These are phyloP conservation scores for Anethum foeniculum DNA, from an alignment of 140 eudicot genomes.

Conservation along the genomic window DNA sequence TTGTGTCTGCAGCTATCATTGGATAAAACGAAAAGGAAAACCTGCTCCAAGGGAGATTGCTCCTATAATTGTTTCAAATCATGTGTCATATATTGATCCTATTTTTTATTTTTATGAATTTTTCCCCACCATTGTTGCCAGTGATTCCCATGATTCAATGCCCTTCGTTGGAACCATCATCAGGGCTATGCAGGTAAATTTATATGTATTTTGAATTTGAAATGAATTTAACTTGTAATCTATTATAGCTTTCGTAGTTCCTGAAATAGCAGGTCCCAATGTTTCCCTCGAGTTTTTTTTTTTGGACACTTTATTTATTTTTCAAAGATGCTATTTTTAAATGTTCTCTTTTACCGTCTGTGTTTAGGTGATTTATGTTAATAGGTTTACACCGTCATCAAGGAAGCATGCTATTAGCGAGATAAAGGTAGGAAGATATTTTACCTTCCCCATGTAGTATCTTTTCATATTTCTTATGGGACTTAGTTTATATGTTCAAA, in stretches of 20 bases:
- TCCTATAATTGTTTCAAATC: constrained; percentile 94
- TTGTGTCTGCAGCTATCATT: constrained; percentile 63
- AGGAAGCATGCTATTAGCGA: constrained; percentile 86
- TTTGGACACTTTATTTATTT: not conserved
- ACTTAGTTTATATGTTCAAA: not conserved
- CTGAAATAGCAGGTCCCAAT: not conserved
- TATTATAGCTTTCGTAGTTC: not conserved
- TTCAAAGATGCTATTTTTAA: constrained; percentile 1
- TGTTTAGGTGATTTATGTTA: constrained; percentile 78
- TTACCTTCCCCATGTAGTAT: constrained; percentile 8
- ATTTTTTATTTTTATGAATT: constrained; percentile 85
- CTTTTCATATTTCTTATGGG: constrained; percentile 1
- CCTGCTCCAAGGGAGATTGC: constrained; percentile 94
- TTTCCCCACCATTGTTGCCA: constrained; percentile 87
- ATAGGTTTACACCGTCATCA: constrained; percentile 80
- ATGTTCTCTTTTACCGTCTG: not conserved
- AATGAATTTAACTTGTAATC: not conserved
- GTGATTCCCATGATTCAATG: constrained; percentile 96
- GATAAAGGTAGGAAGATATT: constrained; percentile 73
- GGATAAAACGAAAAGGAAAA: constrained; percentile 84
- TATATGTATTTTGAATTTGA: not conserved
- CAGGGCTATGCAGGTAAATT: constrained; percentile 94
- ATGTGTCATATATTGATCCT: constrained; percentile 91
- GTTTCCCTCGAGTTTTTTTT: not conserved
- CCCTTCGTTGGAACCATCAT: constrained; percentile 97